These are phyloP conservation scores for Colletotrichum tanaceti DNA, from an alignment of 2,329 filamentous ascomycete species.

Conservation along the genomic window DNA sequence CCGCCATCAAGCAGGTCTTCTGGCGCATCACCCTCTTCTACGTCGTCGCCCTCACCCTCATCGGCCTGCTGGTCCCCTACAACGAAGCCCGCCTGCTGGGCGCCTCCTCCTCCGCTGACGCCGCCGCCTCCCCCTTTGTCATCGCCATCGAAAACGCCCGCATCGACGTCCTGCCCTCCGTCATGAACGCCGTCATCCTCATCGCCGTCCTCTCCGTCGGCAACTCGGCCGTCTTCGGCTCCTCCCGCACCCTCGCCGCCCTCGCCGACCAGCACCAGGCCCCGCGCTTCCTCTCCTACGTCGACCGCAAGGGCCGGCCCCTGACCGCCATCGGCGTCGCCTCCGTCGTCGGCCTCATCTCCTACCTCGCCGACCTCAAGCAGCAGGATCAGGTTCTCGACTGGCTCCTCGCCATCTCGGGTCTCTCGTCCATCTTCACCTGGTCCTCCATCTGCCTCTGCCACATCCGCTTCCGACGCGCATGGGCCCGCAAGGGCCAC, in stretches of 20 bases:
- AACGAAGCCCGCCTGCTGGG: constrained; percentile 72
- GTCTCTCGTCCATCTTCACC: constrained; percentile 78
- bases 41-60: constrained; percentile 81
- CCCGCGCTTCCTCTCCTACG: constrained; percentile 80
- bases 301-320: constrained; percentile 84
- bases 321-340: constrained; percentile 78
- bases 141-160: constrained; percentile 89
- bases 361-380: constrained; percentile 76
- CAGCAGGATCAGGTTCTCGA: constrained; percentile 72
- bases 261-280: constrained; percentile 90
- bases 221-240: constrained; percentile 92
- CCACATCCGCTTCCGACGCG: constrained; percentile 89
- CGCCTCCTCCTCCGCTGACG: constrained; percentile 60
- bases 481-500: constrained; percentile 78
- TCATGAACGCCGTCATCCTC: constrained; percentile 97
- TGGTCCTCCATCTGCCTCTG: constrained; percentile 89
- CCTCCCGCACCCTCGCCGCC: constrained; percentile 88
- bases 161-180: constrained; percentile 81
- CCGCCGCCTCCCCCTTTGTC: constrained; percentile 88
- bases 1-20: constrained; percentile 92
- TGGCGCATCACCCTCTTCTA: constrained; percentile 96
- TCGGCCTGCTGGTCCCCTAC: constrained; percentile 86
- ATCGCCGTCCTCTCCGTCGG: constrained; percentile 91
- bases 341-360: constrained; percentile 76
- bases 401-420: constrained; percentile 82